phyloP scores from a whole-genome alignment of 2,329 filamentous ascomycete genomes.

The Arthrinium phaeospermum region DNA sequence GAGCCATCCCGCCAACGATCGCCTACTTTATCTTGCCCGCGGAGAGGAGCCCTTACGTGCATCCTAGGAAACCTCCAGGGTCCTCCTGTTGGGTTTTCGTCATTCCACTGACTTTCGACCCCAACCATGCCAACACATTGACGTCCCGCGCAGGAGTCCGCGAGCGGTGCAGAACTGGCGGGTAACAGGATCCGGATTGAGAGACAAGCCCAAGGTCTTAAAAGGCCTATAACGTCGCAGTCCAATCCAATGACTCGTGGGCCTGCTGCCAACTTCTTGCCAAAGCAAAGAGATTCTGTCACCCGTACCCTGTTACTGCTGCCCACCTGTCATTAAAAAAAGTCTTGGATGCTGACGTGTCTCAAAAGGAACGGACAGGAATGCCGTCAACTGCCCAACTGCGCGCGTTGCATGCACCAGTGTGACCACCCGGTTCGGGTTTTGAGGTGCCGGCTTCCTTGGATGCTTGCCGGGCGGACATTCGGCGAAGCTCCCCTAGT shows the following conservation, averaged over 20 bases:
- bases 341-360: slow-evolving; percentile 10
- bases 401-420: slow-evolving; percentile 2
- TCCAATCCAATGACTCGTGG: not conserved
- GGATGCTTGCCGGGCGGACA: no score
- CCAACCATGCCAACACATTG: not conserved
- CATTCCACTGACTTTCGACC: not conserved
- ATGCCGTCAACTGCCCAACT: not conserved
- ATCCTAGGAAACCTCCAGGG: not conserved
- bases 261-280: not conserved
- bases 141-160: not conserved
- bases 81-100: slow-evolving; percentile 2
- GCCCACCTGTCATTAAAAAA: not conserved
- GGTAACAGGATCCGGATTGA: not conserved
- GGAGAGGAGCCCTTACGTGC: not conserved
- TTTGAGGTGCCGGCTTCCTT: not conserved
- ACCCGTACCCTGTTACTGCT: not conserved
- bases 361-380: not conserved
- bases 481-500: not conserved
- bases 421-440: not conserved
- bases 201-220: not conserved
- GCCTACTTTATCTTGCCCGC: not conserved
- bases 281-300: not conserved
- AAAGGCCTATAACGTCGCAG: not conserved
- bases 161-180: not conserved
- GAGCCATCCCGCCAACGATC: not conserved